Evolutionary conservation across 2,329 filamentous ascomycete species (phyloP), one percentile per base, ranked within the genome.

Genomic region (Aspergillus clavatus): DNA sequence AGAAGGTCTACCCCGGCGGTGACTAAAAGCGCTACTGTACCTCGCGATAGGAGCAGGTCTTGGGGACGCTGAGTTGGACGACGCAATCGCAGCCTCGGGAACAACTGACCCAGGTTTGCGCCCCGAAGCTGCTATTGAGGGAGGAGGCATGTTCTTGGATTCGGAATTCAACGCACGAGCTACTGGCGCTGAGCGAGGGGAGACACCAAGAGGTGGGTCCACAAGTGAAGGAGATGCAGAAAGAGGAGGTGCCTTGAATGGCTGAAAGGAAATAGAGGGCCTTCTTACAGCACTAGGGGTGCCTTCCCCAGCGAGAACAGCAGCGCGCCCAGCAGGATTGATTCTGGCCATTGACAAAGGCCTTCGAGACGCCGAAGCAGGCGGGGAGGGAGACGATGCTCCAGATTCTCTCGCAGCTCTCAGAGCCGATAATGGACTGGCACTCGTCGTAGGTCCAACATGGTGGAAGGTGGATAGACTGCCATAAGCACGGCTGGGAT

Each of bases 181-280:
- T 19, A 73, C 55, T 2, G 38, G 42, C 22, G 71, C 72, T 19
- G 70, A 75, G 48, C 76, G 72, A 23, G 78, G 79, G 6, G 78
- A 81, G 5, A 71, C 70, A n/a, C 73, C 73, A 10, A 71, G 47
- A 5, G 69, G 66, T 31, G 77, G 69, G 31, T 74, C 71, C 4
- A 72, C 68, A 23, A 73, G 69, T n/a, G 77, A 74, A 14, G 90
- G 91, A 4, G 90, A 96, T 3, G 87, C 89, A 2, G 90, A 95
- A n/a, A 97, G 74, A 1, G 91, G 94, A 8, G 91, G 91, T 11
- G 90, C 88, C 68, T 98, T 98, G 74, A 98, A 98, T 0, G 91
- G 90, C 57, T 94, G 88, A 59, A 96, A 95, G 0, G 88, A 94
- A 18, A 95, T 81, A 0, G 89, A 96, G 5, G 87, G 84, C 42